A percentile compares a stretch with the other conserved stretches of the same genome.
phyloP scores from a whole-genome alignment of 2,329 filamentous ascomycete genomes.

The Plectosphaerella cucumerina region DNA sequence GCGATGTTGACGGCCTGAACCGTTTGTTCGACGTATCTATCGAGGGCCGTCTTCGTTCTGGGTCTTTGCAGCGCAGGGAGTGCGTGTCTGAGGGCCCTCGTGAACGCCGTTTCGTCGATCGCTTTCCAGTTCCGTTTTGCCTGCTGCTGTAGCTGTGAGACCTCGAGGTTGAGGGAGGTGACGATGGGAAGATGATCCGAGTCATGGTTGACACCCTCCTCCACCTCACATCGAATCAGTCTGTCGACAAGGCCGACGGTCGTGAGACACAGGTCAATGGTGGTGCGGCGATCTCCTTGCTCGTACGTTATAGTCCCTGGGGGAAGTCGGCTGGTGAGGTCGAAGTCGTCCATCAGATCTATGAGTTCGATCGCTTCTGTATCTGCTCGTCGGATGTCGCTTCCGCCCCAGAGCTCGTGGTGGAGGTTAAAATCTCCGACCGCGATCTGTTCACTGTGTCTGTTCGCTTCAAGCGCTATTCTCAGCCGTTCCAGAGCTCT shows the following conservation, averaged over 20 bases:
- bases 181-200: background rate
- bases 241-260: background rate
- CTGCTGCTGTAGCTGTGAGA: background rate
- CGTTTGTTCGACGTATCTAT: background rate
- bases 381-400: background rate
- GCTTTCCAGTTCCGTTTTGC: background rate
- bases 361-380: background rate
- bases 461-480: background rate
- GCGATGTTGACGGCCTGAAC: background rate
- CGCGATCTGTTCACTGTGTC: background rate
- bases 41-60: background rate
- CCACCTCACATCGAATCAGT: conserved; percentile 1
- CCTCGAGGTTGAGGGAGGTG: background rate
- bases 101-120: background rate
- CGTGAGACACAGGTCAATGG: background rate
- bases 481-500: background rate
- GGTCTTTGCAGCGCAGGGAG: background rate
- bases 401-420: conserved; percentile 1
- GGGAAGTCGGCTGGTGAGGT: background rate
- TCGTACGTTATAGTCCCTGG: background rate
- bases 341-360: background rate
- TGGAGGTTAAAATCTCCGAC: conserved; percentile 1
- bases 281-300: background rate
- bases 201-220: background rate
- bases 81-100: background rate